Base-by-base conservation (phyloP, 2,329 filamentous ascomycete genomes). In the Metarhizium humberi region DNA sequence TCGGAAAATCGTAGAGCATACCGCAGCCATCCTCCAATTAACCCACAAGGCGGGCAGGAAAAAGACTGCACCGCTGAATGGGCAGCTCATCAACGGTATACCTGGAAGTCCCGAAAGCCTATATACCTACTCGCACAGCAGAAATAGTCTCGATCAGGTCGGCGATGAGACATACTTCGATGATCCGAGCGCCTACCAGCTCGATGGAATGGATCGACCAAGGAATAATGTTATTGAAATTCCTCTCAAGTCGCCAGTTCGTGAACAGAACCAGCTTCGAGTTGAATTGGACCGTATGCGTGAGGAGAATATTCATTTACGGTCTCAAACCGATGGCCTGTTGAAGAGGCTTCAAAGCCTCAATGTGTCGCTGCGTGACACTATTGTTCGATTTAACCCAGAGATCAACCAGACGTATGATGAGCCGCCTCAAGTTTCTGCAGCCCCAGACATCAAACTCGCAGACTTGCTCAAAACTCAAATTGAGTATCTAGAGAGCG, bases 21-120 rank as follows among this genome's bases (percentile, higher is more conserved):
- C 92, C 0, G 92, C 94, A 14, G 92, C 90, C 48, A 89, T 99
- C 43, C 75, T 99, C 54, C 91, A 96, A 67, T 81, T 95, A 69
- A 95, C 92, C 8, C 92, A 97, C 71, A 87, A 86, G 63, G 84
- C 82, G 0, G 77, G 87, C n/a, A 87, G 82, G 64, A 82, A 80
- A 61, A 74, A 74, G 54, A 63, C 72, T 3, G 69, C 74, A 7
- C 72, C 76, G 52, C 70, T 73, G 2, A 70, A 69, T 38, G 67
- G 69, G 1, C 71, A 73, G 49, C 65, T 73, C 6, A 66, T 75
- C 45, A 80, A 80, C 55, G 82, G 80, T 20, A 82, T 89, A 58
- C 87, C 87, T 6, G 84, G 86, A 54, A 91, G 86, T 63, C 87
- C 87, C 7, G 87, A 90, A 66, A 91, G 86, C 72, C 81, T 90